phyloP scores from a whole-genome alignment of 257 asterid species.

The Ballota nigra region DNA sequence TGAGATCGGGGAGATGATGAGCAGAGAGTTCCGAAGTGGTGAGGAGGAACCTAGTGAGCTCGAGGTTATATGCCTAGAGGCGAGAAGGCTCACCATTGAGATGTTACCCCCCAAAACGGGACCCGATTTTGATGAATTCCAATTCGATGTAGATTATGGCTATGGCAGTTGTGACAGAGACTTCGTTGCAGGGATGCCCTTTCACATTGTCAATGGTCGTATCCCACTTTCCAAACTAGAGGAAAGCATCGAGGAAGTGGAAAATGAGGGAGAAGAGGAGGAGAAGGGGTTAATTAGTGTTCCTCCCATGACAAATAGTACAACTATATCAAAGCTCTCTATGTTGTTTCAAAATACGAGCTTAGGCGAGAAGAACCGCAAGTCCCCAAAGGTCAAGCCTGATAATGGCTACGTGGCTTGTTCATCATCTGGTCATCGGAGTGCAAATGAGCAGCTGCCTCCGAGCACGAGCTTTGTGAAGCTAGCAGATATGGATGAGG shows the following conservation, averaged over 20 bases:
- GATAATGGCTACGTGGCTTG: conserved; percentile 40
- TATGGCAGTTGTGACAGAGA: conserved; percentile 41
- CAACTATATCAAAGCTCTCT: conserved; percentile 50
- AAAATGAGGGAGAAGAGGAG: conserved; percentile 49
- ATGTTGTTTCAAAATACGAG: conserved; percentile 53
- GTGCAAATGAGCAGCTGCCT: conserved; percentile 97
- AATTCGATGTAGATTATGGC: conserved; percentile 70
- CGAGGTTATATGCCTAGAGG: conserved; percentile 83
- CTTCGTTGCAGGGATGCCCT: conserved; percentile 35
- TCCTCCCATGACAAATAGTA: conserved; percentile 29
- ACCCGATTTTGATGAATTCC: conserved; percentile 53
- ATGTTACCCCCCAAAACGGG: conserved; percentile 45
- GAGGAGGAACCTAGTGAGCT: conserved; percentile 99
- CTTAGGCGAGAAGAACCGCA: conserved; percentile 62
- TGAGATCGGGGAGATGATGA: conserved; percentile 99
- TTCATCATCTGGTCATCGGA: conserved; percentile 82
- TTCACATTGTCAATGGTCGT: conserved; percentile 52
- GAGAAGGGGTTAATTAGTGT: conserved; percentile 31
- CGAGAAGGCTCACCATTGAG: conserved; percentile 56
- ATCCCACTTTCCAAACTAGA: conserved; percentile 67
- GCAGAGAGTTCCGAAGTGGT: conserved; percentile 77
- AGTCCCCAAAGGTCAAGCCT: conserved; percentile 44
- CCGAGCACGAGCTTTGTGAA: conserved; percentile 79
- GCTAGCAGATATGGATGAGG: conserved; percentile 84
- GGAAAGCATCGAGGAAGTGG: conserved; percentile 75